These are phyloP conservation scores for Melaleuca quinquenervia DNA, from an alignment of 345 rosid genomes.

Conservation along the genomic window DNA sequence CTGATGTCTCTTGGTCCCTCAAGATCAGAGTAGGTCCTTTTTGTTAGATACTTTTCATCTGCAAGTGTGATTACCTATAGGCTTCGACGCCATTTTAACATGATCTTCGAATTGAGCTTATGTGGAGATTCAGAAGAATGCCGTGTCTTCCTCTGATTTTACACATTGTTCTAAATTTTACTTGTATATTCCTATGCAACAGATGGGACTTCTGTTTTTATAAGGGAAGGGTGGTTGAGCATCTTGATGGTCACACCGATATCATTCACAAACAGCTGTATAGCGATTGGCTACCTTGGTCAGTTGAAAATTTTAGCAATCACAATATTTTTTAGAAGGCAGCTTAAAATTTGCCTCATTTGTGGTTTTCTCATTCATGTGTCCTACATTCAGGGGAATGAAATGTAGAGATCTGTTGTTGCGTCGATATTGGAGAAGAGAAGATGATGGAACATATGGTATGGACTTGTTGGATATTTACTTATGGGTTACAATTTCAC, in stretches of 20 bases:
- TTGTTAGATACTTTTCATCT: neutral
- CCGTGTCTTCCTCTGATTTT: neutral
- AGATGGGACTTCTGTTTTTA: conserved; percentile 97
- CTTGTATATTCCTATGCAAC: conserved; percentile 9
- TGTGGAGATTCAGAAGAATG: neutral
- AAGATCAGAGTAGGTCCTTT: conserved; percentile 63
- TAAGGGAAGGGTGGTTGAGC: conserved; percentile 88
- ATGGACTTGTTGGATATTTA: neutral
- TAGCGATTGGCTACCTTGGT: conserved; percentile 88
- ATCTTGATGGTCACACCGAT: conserved; percentile 92
- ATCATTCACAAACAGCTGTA: conserved; percentile 79
- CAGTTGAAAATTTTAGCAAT: conserved; percentile 6
- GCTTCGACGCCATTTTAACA: neutral
- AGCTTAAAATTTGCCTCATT: neutral
- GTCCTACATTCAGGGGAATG: conserved; percentile 56
- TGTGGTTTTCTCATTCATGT: neutral
- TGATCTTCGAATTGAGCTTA: neutral
- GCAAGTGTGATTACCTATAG: neutral
- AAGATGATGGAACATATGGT: conserved; percentile 97
- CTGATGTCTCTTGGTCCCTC: conserved; percentile 95
- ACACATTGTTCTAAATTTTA: neutral
- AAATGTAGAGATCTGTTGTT: conserved; percentile 68
- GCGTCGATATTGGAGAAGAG: conserved; percentile 96
- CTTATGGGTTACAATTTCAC: neutral
- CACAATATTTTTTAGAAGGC: neutral